Percentiles rank a stretch among this genome's conserved stretches.
Conservation (phyloP, 331 rosid genomes). For the Ulmus americana region DNA sequence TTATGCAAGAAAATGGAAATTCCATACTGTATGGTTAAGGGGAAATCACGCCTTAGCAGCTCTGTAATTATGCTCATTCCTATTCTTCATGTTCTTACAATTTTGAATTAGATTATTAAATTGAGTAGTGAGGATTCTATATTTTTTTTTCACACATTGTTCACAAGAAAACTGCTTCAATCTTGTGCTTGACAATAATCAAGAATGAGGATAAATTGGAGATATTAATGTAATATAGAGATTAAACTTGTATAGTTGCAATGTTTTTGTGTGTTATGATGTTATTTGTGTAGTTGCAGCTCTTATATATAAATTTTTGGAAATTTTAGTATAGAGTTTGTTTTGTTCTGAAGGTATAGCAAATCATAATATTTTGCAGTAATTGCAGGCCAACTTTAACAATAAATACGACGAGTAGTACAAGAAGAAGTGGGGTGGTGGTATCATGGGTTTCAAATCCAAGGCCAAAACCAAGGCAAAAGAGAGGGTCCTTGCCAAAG, state of each 20-base stretch:
- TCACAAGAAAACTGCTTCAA: conserved; percentile 41
- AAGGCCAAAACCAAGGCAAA: conserved; percentile 42
- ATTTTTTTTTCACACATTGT: conserved; percentile 27
- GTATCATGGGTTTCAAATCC: conserved; percentile 47
- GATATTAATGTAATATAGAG: conserved; percentile 32
- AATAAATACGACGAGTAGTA: conserved; percentile 46
- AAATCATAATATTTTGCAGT: conserved; percentile 1
- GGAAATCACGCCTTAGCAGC: conserved; percentile 44
- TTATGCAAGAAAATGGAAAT: conserved; percentile 51
- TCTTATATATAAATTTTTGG: neutral
- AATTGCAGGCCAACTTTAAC: conserved; percentile 44
- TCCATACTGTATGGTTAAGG: conserved; percentile 49
- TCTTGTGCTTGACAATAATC: conserved; percentile 41
- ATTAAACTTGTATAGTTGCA: too few species aligned
- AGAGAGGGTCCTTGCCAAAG: conserved; percentile 40
- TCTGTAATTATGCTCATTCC: conserved; percentile 16
- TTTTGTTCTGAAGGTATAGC: neutral
- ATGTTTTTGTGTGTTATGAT: too few species aligned
- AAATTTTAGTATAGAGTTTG: neutral
- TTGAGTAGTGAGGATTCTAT: neutral
- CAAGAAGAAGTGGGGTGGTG: conserved; percentile 44
- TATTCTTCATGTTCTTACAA: neutral
- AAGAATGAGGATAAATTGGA: conserved; percentile 47
- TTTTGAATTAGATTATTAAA: neutral
- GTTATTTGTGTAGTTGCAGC: too few species aligned